A percentile compares a stretch with the other conserved stretches of the same genome.
phyloP scores from a whole-genome alignment of 2,329 filamentous ascomycete genomes.

The Exophiala sp. region DNA sequence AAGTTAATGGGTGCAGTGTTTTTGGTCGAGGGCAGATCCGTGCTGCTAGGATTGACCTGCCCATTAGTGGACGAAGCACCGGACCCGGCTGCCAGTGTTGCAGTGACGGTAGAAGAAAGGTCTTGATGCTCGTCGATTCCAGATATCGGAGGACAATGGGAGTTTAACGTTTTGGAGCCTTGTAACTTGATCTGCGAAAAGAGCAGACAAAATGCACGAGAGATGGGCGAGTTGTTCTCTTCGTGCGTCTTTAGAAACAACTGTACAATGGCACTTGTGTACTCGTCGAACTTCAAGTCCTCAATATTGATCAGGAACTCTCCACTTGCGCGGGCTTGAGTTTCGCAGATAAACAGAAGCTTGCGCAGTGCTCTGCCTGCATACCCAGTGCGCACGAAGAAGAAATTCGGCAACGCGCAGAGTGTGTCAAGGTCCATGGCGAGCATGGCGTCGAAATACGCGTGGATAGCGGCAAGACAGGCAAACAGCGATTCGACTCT shows the following conservation, averaged over 20 bases:
- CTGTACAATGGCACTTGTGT: conserved; percentile 64
- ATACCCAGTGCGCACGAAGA: conserved; percentile 68
- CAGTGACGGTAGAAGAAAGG: too few species aligned
- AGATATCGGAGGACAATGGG: background rate
- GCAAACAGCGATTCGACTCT: conserved; percentile 65
- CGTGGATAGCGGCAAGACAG: conserved; percentile 65
- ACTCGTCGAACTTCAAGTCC: conserved; percentile 62
- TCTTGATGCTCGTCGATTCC: background rate
- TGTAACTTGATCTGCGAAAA: conserved; percentile 19
- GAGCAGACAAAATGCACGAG: conserved; percentile 17
- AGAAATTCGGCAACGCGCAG: conserved; percentile 65
- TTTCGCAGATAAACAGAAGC: conserved; percentile 39
- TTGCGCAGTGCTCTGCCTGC: conserved; percentile 70
- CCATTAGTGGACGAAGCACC: too few species aligned
- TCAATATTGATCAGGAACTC: conserved; percentile 52
- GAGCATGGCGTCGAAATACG: conserved; percentile 62
- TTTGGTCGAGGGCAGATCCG: too few species aligned
- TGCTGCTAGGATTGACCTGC: too few species aligned
- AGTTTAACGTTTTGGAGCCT: conserved; percentile 1
- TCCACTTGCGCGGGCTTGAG: conserved; percentile 6
- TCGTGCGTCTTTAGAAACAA: conserved; percentile 54
- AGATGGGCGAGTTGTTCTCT: conserved; percentile 13
- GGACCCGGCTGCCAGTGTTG: too few species aligned
- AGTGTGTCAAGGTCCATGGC: conserved; percentile 57
- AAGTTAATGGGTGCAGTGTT: too few species aligned